Evolutionary conservation across 1,284 basidiomycete genomes (phyloP), one percentile per base, ranked within the genome.

Genomic region (Austropuccinia psidii): DNA sequence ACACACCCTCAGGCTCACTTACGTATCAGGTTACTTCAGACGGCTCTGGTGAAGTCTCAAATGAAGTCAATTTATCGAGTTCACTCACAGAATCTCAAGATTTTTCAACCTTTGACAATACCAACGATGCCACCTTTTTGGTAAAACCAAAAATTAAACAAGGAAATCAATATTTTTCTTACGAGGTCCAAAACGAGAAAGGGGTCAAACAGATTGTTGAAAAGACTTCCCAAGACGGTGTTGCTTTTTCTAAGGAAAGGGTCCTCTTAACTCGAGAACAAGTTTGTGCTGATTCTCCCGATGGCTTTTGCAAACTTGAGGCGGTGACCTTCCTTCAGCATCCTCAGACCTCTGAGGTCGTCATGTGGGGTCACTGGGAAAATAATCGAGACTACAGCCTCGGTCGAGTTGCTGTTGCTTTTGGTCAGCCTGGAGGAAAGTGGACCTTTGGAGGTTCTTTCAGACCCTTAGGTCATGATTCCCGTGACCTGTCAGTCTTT

Each of bases 361-460:
- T 65, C 31, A 65, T 65, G 62, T 65, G 62, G 62, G 62, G 45
- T 4, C 62, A 65, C 27, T 65, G 62, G 62, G 62, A 65, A 21
- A 65, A 65, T 35, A 50, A 50, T 15, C 27, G 50, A 37, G 62
- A 65, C 33, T 65, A 65, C n/a, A 45, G 43, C 24, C 43, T 35
- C 7, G 62, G 45, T 19, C 45, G 45, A 21, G 45, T 65, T 11
- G 62, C 62, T 13, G 62, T 65, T 19, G 62, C 62, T 1, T 65
- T 50, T 50, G 62, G 62, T 21, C 41, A 65, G n/a, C 62, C 62
- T 1, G 62, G 45, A 9, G 62, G 62, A 11, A 15, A 65, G 11
- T 65, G 62, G 62, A 49, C 7, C 24, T 65, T 49, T 37, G 62
- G 62, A 35, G 62, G 45, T 21, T 33, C 62, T 5, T 65, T 65